A percentile compares a stretch with the other conserved stretches of the same genome.
phyloP scores from a whole-genome alignment of 441 rosid genomes.

The Metrosideros polymorpha region DNA sequence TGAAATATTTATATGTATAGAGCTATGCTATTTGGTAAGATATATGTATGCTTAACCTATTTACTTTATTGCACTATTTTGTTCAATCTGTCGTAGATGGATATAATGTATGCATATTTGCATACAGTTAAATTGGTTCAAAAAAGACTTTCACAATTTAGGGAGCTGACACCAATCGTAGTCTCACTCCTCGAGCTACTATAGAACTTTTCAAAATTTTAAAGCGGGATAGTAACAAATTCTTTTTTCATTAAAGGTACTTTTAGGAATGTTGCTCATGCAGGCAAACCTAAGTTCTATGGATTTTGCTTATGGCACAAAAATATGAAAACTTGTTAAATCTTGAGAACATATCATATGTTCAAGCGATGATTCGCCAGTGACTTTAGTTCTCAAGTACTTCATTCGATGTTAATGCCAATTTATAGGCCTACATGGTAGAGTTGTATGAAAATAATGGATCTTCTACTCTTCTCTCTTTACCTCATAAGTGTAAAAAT shows the following conservation, averaged over 20 bases:
- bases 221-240: slow-evolving; percentile 61
- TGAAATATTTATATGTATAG: neutral
- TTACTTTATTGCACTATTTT: slow-evolving; percentile 46
- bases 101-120: slow-evolving; percentile 94
- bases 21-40: neutral
- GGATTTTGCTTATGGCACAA: neutral
- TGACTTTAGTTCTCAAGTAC: neutral
- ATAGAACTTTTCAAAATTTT: slow-evolving; percentile 66
- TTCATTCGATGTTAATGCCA: neutral
- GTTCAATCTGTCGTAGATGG: too few relatives aligned
- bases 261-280: neutral
- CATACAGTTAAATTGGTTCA: slow-evolving; percentile 95
- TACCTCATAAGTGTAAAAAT: neutral
- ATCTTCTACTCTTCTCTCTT: too few relatives aligned
- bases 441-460: slow-evolving; percentile 91
- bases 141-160: slow-evolving; percentile 91
- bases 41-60: neutral
- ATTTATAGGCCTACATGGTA: slow-evolving; percentile 77
- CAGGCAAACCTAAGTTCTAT: neutral
- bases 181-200: slow-evolving; percentile 79
- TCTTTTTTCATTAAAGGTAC: slow-evolving; percentile 76
- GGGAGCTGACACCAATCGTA: slow-evolving; percentile 64
- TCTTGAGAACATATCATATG: neutral
- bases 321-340: neutral
- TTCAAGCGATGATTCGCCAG: neutral